Percentiles rank a stretch among this genome's conserved stretches.
phyloP scores from a whole-genome alignment of 1,284 basidiomycete species.

The Ceratobasidium sp. region DNA sequence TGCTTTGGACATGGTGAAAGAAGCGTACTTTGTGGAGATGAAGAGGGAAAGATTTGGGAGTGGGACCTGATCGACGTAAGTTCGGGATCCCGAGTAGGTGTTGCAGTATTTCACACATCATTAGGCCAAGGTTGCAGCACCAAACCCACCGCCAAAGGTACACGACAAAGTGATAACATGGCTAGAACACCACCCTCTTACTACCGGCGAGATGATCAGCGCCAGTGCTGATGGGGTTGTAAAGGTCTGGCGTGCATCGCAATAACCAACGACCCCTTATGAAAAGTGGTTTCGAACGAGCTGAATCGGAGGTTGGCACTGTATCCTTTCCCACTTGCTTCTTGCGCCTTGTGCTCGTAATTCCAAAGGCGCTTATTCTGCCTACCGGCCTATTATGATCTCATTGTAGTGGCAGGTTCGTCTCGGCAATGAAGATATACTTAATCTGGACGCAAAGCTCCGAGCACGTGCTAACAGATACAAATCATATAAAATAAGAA shows the following conservation, averaged over 20 bases:
- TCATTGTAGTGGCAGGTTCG: too few species aligned
- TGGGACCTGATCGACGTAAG: slow-evolving; percentile 92
- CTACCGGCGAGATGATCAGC: slow-evolving; percentile 82
- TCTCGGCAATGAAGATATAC: too few species aligned
- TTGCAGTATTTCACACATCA: neutral
- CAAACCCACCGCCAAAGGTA: slow-evolving; percentile 70
- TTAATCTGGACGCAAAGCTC: too few species aligned
- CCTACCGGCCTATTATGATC: too few species aligned
- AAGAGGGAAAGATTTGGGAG: slow-evolving; percentile 83
- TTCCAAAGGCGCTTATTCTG: too few species aligned
- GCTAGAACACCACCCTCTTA: slow-evolving; percentile 87
- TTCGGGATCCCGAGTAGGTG: slow-evolving; percentile 41
- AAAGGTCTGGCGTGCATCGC: slow-evolving; percentile 67
- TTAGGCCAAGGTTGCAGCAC: slow-evolving; percentile 52
- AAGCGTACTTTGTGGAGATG: slow-evolving; percentile 85
- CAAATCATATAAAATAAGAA: too few species aligned
- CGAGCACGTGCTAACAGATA: too few species aligned
- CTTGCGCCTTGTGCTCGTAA: too few species aligned
- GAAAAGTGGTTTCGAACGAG: too few species aligned
- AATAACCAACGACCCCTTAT: too few species aligned
- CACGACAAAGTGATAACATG: slow-evolving; percentile 88
- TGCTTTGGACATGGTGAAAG: slow-evolving; percentile 85
- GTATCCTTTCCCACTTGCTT: too few species aligned
- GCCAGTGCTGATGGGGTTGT: slow-evolving; percentile 86
- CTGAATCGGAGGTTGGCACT: too few species aligned